phyloP scores from a whole-genome alignment of 106 monocot genomes.

The Allium sativum region DNA sequence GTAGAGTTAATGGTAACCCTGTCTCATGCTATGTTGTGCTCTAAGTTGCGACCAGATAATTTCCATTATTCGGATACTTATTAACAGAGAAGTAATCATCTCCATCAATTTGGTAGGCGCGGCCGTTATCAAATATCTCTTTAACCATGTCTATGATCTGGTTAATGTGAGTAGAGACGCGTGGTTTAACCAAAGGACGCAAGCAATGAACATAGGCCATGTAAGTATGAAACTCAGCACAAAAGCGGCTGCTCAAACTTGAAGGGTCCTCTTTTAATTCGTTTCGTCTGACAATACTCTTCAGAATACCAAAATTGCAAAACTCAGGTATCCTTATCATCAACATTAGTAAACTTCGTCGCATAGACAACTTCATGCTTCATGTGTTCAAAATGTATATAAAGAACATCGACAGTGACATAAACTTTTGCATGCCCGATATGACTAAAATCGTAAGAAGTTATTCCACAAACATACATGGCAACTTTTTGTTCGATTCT shows the following conservation, averaged over 20 bases:
- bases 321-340: conserved; percentile 54
- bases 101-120: conserved; percentile 63
- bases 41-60: conserved; percentile 78
- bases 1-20: conserved; percentile 80
- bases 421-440: conserved; percentile 86
- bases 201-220: conserved; percentile 82
- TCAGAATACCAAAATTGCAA: conserved; percentile 69
- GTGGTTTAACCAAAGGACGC: conserved; percentile 75
- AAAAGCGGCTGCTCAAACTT: conserved; percentile 69
- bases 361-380: conserved; percentile 10
- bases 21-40: conserved; percentile 88
- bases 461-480: conserved; percentile 93
- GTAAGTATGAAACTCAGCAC: conserved; percentile 72
- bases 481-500: conserved; percentile 54
- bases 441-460: conserved; percentile 83
- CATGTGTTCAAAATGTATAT: conserved; percentile 6
- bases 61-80: conserved; percentile 71
- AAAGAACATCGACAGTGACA: conserved; percentile 82
- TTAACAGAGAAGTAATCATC: conserved; percentile 94
- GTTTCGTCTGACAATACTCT: conserved; percentile 93
- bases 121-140: conserved; percentile 86
- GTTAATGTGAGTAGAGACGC: conserved; percentile 69
- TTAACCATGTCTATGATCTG: conserved; percentile 92
- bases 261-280: conserved; percentile 81
- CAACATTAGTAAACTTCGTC: conserved; percentile 8